A percentile compares a stretch with the other conserved stretches of the same genome.
phyloP scores from a whole-genome alignment of 1,284 basidiomycete species.

The Cryptococcus amylolentus region DNA sequence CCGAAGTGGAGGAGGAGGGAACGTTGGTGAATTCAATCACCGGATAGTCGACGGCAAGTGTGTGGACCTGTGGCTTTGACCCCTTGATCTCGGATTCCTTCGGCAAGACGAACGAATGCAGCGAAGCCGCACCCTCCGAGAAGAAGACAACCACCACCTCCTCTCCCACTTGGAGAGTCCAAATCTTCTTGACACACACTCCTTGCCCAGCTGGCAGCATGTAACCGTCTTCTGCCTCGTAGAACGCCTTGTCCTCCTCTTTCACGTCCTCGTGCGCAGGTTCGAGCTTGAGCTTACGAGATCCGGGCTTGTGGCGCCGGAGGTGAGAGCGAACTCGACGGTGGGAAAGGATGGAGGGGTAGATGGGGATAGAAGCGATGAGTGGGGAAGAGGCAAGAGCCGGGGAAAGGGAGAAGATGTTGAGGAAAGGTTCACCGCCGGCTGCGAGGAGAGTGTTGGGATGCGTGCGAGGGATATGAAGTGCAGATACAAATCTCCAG shows the following conservation, averaged over 20 bases:
- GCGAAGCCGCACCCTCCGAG: conserved; percentile 42
- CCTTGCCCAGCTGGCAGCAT: conserved; percentile 44
- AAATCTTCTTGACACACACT: conserved; percentile 44
- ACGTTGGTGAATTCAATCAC: conserved; percentile 41
- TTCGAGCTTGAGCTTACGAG: conserved; percentile 20
- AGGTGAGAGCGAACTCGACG: conserved; percentile 55
- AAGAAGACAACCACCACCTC: conserved; percentile 41
- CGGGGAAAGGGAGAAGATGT: conserved; percentile 58
- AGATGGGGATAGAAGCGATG: conserved; percentile 58
- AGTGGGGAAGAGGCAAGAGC: conserved; percentile 66
- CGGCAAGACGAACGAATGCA: conserved; percentile 39
- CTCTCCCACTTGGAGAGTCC: conserved; percentile 22
- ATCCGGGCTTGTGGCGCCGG: conserved; percentile 23
- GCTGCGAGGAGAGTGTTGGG: conserved; percentile 66
- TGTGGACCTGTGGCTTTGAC: conserved; percentile 17
- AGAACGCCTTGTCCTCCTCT: conserved; percentile 25
- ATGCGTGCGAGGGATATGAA: conserved; percentile 62
- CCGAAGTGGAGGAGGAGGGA: conserved; percentile 4
- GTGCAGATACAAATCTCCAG: conserved; percentile 71
- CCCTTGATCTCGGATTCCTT: conserved; percentile 11
- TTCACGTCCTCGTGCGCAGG: conserved; percentile 35
- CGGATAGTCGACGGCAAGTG: conserved; percentile 35
- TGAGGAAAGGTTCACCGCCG: conserved; percentile 75
- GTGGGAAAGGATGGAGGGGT: conserved; percentile 59
- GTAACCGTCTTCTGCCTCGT: conserved; percentile 35